These are phyloP conservation scores for Alternaria sp. DNA, from an alignment of 2,329 filamentous ascomycete genomes.

Conservation along the genomic window DNA sequence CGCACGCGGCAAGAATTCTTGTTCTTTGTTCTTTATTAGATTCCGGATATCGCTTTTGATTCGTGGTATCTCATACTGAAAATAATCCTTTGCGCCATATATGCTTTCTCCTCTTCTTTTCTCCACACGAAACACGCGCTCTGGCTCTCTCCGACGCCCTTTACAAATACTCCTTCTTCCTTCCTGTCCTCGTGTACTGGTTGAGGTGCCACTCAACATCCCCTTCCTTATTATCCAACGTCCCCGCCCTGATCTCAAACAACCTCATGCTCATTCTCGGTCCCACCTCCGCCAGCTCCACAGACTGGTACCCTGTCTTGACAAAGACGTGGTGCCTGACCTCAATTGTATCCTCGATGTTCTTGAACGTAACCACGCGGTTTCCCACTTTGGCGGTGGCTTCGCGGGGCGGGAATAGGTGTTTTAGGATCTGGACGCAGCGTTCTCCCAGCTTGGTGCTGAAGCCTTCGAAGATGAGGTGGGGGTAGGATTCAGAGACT, in stretches of 20 bases:
- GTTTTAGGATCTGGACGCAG: constrained; percentile 89
- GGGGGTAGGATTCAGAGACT: constrained; percentile 58
- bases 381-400: constrained; percentile 79
- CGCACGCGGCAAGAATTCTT: accelerated
- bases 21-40: not conserved
- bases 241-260: constrained; percentile 91
- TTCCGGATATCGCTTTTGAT: not conserved
- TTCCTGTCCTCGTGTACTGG: constrained; percentile 90
- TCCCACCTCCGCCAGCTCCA: constrained; percentile 59
- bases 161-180: constrained; percentile 93
- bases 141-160: not conserved
- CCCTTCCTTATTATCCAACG: constrained; percentile 91
- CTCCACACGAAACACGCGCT: not conserved
- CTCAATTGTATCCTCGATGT: constrained; percentile 86
- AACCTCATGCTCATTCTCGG: constrained; percentile 96
- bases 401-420: constrained; percentile 91
- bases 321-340: constrained; percentile 95
- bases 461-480: constrained; percentile 95
- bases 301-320: constrained; percentile 85
- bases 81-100: not conserved
- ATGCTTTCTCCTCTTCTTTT: not conserved
- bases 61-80: not conserved
- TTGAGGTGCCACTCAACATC: constrained; percentile 97
- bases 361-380: constrained; percentile 77
- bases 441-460: constrained; percentile 78